Base-by-base conservation (phyloP, 2,329 filamentous ascomycete genomes). In the Scopulariopsis brevicaulis region DNA sequence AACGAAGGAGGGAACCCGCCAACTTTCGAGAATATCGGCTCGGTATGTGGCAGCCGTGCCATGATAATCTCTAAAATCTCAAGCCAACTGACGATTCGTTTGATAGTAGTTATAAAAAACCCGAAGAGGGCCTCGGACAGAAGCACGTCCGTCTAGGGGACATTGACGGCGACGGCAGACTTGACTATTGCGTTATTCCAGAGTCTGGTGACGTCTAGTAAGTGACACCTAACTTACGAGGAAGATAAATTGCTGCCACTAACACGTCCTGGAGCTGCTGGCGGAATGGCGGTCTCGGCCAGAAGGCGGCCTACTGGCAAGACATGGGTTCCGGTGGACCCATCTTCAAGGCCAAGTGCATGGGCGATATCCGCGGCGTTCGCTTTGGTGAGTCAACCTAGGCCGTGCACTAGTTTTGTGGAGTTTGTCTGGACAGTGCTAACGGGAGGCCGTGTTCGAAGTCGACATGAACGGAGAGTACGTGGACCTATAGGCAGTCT, bases 251-350 rank as follows among this genome's bases (percentile, higher is more conserved):
- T 48, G 14, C 6, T 48, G 43, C 6, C 8, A 52, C 14, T n/a
- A n/a, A n/a, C n/a, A n/a, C n/a, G n/a, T n/a, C n/a, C n/a, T n/a
- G n/a, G n/a, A 53, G 61, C 2, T 71, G 66, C 60, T 71, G 65
- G 65, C 64, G 71, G 4, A 73, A 71, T 50, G 67, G 66, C 10
- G 65, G 66, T 18, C 58, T 60, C 34, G 65, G 63, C 1, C 63
- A 70, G 4, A 60, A 55, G 2, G 66, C 70, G 0, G 60, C 60
- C 1, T 71, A 66, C 60, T 74, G 70, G 69, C 68, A 74, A 59
- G 56, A 61, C 1, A 37, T 35, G 54, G 54, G 43, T 10, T 3
- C 4, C 5, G 25, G 25, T 8, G 14, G 24, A 3, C 43, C 48
- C 10, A 22, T 56, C 43, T 56, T 56, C 40, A 56, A 2, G 10